Percentiles rank a stretch among this genome's conserved stretches.
phyloP scores from a whole-genome alignment of 345 rosid genomes.

The Bruguiera gymnorhiza region DNA sequence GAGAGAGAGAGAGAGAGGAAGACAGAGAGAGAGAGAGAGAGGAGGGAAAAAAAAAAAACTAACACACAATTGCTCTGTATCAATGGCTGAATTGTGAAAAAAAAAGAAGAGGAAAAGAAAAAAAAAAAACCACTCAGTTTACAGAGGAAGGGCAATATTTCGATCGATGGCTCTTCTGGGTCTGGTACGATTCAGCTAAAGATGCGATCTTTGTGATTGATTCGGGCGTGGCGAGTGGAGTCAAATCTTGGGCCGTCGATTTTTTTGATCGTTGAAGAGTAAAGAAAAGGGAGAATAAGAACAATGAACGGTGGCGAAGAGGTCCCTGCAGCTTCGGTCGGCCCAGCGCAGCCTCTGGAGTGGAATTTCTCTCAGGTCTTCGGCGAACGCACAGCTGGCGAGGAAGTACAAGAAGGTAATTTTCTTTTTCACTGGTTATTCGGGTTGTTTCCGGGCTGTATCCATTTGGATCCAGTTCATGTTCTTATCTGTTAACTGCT shows the following conservation, averaged over 20 bases:
- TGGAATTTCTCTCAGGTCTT: slow-evolving; percentile 99
- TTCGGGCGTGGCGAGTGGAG: background rate
- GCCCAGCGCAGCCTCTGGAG: slow-evolving; percentile 61
- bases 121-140: slow-evolving; percentile 2
- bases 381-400: slow-evolving; percentile 92
- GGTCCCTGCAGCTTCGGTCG: slow-evolving; percentile 43
- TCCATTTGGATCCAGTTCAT: slow-evolving; percentile 43
- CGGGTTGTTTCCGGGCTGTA: background rate
- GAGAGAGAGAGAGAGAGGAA: background rate
- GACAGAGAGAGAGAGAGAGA: background rate
- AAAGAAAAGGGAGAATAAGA: background rate
- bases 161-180: slow-evolving; percentile 14
- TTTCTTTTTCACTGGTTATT: background rate
- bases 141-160: background rate
- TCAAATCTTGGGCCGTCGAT: slow-evolving; percentile 18
- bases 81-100: slow-evolving; percentile 32
- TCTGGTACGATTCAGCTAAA: slow-evolving; percentile 4
- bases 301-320: slow-evolving; percentile 59
- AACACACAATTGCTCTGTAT: slow-evolving; percentile 18
- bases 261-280: slow-evolving; percentile 18
- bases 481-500: background rate
- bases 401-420: slow-evolving; percentile 75
- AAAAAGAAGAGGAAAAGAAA: background rate
- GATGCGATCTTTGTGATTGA: slow-evolving; percentile 25
- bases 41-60: background rate